phyloP scores from a whole-genome alignment of 352 stramenopile species.

The Hyaloperonospora arabidopsidis region DNA sequence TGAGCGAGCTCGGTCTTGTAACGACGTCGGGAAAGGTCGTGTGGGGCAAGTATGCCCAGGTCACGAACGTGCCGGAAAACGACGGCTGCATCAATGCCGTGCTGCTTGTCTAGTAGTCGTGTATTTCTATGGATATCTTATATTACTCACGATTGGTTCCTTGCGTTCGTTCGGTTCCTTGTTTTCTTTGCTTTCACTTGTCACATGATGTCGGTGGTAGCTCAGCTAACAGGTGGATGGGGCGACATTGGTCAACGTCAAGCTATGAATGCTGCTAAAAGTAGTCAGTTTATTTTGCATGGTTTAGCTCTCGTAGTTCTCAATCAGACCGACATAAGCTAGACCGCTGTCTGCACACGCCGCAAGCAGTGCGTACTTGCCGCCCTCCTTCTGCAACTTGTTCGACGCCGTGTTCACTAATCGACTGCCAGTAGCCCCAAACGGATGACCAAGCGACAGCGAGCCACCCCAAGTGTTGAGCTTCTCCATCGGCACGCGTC shows the following conservation, averaged over 20 bases:
- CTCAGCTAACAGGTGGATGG: too few species aligned
- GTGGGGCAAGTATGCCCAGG: constrained; percentile 99
- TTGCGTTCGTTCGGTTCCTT: background rate
- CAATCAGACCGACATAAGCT: constrained; percentile 92
- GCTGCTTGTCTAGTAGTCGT: constrained; percentile 91
- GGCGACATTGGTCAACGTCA: background rate
- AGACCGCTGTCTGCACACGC: constrained; percentile 96
- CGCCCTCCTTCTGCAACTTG: constrained; percentile 92
- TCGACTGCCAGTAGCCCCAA: constrained; percentile 93
- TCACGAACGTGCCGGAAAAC: constrained; percentile 99
- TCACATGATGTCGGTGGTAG: too few species aligned
- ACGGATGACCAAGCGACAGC: constrained; percentile 94
- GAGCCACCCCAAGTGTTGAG: constrained; percentile 97
- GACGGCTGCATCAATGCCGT: constrained; percentile 99
- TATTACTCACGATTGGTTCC: background rate
- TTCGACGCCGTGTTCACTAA: constrained; percentile 96
- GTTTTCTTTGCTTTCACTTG: too few species aligned
- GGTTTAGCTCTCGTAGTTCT: constrained; percentile 74
- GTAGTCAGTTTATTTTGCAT: constrained; percentile 6
- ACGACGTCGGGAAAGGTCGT: constrained; percentile 99
- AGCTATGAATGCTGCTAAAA: constrained; percentile 7
- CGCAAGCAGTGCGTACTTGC: constrained; percentile 94
- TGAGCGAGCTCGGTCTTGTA: constrained; percentile 98
- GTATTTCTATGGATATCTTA: constrained; percentile 33
- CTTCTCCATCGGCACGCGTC: constrained; percentile 89